Evolutionary conservation across 1,284 basidiomycete species (phyloP), one percentile per base, ranked within the genome.

Genomic region (Puccinia brachypodii): DNA sequence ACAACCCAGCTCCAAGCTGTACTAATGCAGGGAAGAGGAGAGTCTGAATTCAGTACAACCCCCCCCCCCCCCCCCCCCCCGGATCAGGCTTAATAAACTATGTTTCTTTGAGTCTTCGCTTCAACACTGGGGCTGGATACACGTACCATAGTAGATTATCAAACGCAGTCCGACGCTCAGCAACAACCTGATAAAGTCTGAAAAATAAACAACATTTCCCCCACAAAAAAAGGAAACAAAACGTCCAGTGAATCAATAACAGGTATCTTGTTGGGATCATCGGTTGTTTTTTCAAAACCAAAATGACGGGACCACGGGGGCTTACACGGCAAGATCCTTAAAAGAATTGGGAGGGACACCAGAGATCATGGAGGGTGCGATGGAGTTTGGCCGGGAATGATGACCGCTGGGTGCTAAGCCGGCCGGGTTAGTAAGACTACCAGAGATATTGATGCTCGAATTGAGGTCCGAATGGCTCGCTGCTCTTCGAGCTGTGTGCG

Each of bases 61-160:
- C n/a, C n/a, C n/a, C n/a, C n/a, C n/a, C n/a, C n/a, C n/a, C n/a
- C n/a, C n/a, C n/a, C n/a, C n/a, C n/a, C n/a, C n/a, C n/a, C n/a
- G n/a, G n/a, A n/a, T n/a, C n/a, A n/a, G n/a, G n/a, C n/a, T n/a
- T n/a, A n/a, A n/a, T n/a, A n/a, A n/a, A n/a, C n/a, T n/a, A n/a
- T n/a, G n/a, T n/a, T n/a, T n/a, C n/a, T n/a, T n/a, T n/a, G n/a
- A n/a, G n/a, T n/a, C n/a, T n/a, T 31, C 14, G n/a, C 16, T 56
- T 56, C 3, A 25, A 56, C n/a, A 56, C n/a, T 25, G n/a, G 53
- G 28, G n/a, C 8, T 16, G 16, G 36, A 38, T 19, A 42, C 6
- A 36, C 77, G 31, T 40, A 80, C 77, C 77, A 80, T 38, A 80
- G 36, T 9, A 80, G 66, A 42, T 80, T 80, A 64, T 80, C 77